Evolutionary conservation across 2,329 filamentous ascomycete genomes (phyloP), one percentile per base, ranked within the genome.

Genomic region (Thelonectria rubi): DNA sequence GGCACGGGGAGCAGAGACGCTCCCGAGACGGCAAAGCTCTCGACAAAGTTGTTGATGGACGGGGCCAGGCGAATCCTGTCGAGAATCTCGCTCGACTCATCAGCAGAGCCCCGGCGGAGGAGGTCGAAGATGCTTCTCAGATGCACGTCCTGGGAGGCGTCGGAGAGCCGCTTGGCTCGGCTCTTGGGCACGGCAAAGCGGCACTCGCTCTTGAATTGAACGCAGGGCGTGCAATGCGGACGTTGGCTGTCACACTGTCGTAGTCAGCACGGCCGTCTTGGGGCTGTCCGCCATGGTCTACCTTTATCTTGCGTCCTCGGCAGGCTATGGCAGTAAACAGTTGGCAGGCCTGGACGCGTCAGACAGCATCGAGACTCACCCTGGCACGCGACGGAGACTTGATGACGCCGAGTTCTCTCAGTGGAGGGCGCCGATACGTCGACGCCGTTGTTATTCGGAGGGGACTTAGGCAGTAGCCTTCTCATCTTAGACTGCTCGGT

Each of bases 241-340:
- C 42, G 42, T 21, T n/a, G 42, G 12, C 20, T 21, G 18, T 45
- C 42, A 21, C 42, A 45, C 42, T 45, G 18, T 34, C 11, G 32
- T 4, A 21, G 17, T 45, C n/a, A 45, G 42, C 5, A 24, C 4
- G 24, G 24, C 7, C 24, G 7, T 24, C 24, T 24, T 7, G n/a
- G n/a, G n/a, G n/a, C n/a, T n/a, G 42, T 6, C 17, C 2, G 17
- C 3, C 3, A 8, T 12, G 32, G 11, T 3, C 3, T 12, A 45
- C 42, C 42, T 45, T 45, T 7, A n/a, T 45, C 42, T 45, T 45
- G 42, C 42, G 42, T 45, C 17, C 20, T 45, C 42, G 42, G 20
- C 42, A 45, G 17, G 32, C 32, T 34, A 12, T 12, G 11, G 7
- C 24, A 24, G 24, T 24, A 4, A 24, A 7, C 32, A 34, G 11